Evolutionary conservation across 83 land plant genomes (phyloP).

Genomic region (Picea abies): DNA sequence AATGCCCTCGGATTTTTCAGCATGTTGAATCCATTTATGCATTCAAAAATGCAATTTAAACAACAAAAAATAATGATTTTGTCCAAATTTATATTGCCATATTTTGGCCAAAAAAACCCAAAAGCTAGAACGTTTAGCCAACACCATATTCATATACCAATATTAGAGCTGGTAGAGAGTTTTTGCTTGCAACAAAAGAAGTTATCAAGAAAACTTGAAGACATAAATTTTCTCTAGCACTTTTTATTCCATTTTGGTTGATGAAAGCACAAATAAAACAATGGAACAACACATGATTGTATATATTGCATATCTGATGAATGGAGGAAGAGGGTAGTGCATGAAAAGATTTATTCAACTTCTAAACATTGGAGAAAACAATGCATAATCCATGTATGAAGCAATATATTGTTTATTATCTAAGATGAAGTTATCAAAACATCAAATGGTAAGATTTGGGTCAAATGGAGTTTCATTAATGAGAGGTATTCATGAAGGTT

Average conservation of each 20-base stretch:
- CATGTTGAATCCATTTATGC: no score
- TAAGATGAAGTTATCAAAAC: neutral
- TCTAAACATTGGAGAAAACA: neutral
- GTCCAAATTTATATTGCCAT: no score
- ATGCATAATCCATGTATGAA: neutral
- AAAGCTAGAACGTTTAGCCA: no score
- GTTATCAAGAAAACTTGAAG: no score
- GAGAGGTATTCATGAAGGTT: neutral
- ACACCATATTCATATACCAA: no score
- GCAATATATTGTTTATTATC: neutral
- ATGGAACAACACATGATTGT: neutral
- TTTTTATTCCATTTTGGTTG: neutral
- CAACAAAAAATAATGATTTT: no score
- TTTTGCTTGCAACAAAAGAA: no score
- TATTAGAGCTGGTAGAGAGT: no score
- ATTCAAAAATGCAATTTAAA: no score
- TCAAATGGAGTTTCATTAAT: neutral
- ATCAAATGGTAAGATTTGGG: neutral
- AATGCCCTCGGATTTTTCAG: no score
- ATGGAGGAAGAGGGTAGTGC: neutral
- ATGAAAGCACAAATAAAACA: neutral
- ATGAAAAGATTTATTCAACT: neutral
- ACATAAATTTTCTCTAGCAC: no score
- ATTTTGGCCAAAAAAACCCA: no score
- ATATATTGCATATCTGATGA: neutral